These are phyloP conservation scores for Chlamydomonas asymmetrica DNA, from an alignment of 139 green algal species.

Conservation along the genomic window DNA sequence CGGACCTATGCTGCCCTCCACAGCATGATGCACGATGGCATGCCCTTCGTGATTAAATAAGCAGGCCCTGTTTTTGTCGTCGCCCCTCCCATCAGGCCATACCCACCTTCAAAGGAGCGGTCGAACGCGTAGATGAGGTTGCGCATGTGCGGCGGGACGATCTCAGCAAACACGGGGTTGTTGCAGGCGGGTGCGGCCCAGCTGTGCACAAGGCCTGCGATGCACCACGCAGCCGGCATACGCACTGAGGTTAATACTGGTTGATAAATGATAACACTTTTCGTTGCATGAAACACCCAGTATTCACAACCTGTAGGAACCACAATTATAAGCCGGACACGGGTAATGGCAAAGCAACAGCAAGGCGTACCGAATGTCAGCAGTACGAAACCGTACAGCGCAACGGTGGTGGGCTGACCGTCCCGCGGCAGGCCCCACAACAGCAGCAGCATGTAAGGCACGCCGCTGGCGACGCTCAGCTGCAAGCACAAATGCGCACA, in stretches of 20 bases:
- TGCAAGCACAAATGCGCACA: too few species aligned
- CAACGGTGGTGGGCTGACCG: not conserved
- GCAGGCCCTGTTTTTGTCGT: too few species aligned
- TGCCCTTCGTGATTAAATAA: slow-evolving; percentile 9
- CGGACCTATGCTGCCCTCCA: slow-evolving; percentile 4
- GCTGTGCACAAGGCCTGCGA: slow-evolving; percentile 44
- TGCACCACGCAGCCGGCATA: too few species aligned
- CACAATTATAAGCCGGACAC: too few species aligned
- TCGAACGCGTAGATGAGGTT: slow-evolving; percentile 84
- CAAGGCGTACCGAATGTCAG: not conserved
- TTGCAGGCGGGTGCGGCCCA: slow-evolving; percentile 61
- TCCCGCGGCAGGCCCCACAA: slow-evolving; percentile 57
- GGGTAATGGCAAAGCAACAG: slow-evolving; percentile 2
- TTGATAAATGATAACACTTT: too few species aligned
- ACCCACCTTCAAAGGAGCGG: slow-evolving; percentile 65
- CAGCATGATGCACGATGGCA: slow-evolving; percentile 22
- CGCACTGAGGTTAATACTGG: too few species aligned
- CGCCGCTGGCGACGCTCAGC: slow-evolving; percentile 56
- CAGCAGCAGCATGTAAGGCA: slow-evolving; percentile 67
- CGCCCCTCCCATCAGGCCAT: too few species aligned
- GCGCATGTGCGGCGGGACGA: slow-evolving; percentile 68
- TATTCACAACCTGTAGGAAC: too few species aligned
- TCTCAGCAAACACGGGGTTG: slow-evolving; percentile 78
- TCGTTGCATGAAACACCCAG: too few species aligned
- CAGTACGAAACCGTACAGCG: slow-evolving; percentile 1